Base-by-base conservation (phyloP, 768 basidiomycete genomes). In the Rickenella mellea region DNA sequence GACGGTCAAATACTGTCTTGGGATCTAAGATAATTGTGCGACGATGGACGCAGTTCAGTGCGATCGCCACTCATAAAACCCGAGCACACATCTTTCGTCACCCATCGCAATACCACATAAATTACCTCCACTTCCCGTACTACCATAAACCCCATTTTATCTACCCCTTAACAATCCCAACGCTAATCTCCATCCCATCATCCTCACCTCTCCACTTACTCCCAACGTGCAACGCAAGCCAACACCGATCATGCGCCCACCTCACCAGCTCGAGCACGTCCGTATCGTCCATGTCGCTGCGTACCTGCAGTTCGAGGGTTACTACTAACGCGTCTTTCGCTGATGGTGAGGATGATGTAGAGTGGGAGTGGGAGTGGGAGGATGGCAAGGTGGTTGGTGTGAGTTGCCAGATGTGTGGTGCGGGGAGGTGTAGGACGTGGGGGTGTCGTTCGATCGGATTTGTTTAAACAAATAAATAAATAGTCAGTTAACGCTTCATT, bases 381-480 rank as follows among this genome's bases (percentile, higher is more conserved):
- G n/a, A n/a, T n/a, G n/a, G n/a, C 6, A 58, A 52, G 5, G 60
- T 52, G 15, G 63, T 53, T 0, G 80, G 77, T 1, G 76, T 71
- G 32, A 93, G 74, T 53, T 92, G 88, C 88, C 88, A 93, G 42
- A 93, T 78, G 48, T 90, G 87, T 1, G 88, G 89, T 9, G 85
- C 79, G 1, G 84, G 81, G 9, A 94, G 72, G 54, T 89, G 85
- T 0, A 85, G 55, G 20, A 96, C 83, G 46, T 84, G 73, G 0
- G 88, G 85, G 48, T 94, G 89, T 2, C 81, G 71, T 55, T 92
- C 87, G 47, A 93, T 73, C 84, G 88, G 48, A 7, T 17, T 19
- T 6, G 9, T 7, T 12, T 3, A 11, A 19, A n/a, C n/a, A 22
- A 19, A 7, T 11, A 22, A 7, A 10, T 25, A 19, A 6, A 38